Percentiles rank a stretch among this genome's conserved stretches.
Conservation (phyloP, 179 eudicot genomes). For the Pouteria campechiana region DNA sequence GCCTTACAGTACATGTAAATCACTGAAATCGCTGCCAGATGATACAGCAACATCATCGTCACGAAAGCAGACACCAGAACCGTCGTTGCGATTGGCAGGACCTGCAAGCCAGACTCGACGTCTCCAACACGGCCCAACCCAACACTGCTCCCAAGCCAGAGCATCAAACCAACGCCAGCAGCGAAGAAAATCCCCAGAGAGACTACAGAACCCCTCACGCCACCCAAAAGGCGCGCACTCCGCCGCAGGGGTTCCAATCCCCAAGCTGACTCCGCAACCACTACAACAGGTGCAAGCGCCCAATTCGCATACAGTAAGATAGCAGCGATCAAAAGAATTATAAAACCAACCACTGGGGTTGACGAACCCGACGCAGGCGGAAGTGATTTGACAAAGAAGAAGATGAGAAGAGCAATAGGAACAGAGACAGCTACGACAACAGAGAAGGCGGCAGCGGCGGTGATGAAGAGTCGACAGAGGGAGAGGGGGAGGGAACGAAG, state of each 20-base stretch:
- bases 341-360: no score
- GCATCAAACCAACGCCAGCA: constrained; percentile 6
- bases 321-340: constrained; percentile 8
- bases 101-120: constrained; percentile 30
- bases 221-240: constrained; percentile 41
- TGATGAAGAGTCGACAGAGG: constrained; percentile 31
- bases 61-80: constrained; percentile 28
- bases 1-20: constrained; percentile 75
- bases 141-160: constrained; percentile 5
- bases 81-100: constrained; percentile 16
- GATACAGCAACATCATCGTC: constrained; percentile 38
- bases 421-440: constrained; percentile 6
- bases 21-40: constrained; percentile 31
- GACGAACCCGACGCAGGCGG: no score
- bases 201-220: constrained; percentile 37
- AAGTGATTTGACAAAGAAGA: constrained; percentile 5
- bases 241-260: constrained; percentile 39
- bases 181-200: constrained; percentile 30
- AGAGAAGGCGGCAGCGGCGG: constrained; percentile 13
- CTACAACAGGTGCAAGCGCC: constrained; percentile 37
- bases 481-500: constrained; percentile 23
- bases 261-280: constrained; percentile 63
- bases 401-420: constrained; percentile 5
- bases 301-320: constrained; percentile 32
- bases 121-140: constrained; percentile 1